Evolutionary conservation across 768 basidiomycete species (phyloP), one percentile per base, ranked within the genome.

Genomic region (Amanita rubescens): DNA sequence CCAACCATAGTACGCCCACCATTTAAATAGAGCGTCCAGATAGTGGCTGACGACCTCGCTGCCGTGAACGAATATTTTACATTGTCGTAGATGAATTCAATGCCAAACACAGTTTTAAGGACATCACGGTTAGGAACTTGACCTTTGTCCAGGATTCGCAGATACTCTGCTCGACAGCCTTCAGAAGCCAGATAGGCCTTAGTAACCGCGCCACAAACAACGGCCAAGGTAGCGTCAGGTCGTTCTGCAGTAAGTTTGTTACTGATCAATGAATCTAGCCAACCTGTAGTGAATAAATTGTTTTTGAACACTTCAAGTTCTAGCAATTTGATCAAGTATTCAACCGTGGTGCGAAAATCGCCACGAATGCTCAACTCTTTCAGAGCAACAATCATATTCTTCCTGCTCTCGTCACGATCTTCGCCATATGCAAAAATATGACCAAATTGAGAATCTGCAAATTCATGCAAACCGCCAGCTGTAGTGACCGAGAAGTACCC

Each of bases 341-440:
- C 96, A 63, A 98, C 96, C 0, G 96, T 99, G 12, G 94, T 96
- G 58, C 96, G 75, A 77, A 99, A 99, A 69, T 99, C 96, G 54
- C 96, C 96, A 61, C 96, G 92, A 67, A 99, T 99, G 69, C 91
- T 94, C 59, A 98, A 76, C 69, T 98, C 96, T 74, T 98, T 98
- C 61, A 99, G 74, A 2, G 96, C 96, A 59, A 99, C 89, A 56
- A 99, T 95, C 95, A 99, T 99, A 67, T 98, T 98, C 77, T 99
- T 99, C 63, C 96, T 72, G 62, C 89, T 90, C 70, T 98, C 94
- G 56, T 81, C 75, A 59, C 96, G 90, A 65, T 98, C 95, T 69
- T 94, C 89, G 49, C 96, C 96, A 62, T 97, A 97, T 15, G 95
- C 96, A 60, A 99, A 99, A 66, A 98, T 97, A 66, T 99, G 96